These are phyloP conservation scores for Nemania sp. DNA, from an alignment of 2,329 filamentous ascomycete species.

Conservation along the genomic window DNA sequence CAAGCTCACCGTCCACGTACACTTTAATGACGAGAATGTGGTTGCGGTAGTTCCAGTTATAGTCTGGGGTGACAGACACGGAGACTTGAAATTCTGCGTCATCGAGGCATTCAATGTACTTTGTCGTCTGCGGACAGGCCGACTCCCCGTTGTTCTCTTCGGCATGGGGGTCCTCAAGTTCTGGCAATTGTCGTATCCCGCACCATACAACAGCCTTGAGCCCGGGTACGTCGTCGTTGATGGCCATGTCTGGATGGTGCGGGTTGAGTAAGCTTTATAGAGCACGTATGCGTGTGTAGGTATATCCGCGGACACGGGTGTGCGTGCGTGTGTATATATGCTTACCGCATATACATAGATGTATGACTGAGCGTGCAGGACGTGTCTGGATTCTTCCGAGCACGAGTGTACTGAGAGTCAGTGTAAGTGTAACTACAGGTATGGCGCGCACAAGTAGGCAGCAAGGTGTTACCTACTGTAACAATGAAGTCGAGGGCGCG, in stretches of 20 bases:
- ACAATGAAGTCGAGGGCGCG: too few species aligned
- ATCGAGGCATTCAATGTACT: constrained; percentile 40
- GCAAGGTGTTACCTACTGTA: too few species aligned
- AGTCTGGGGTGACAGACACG: constrained; percentile 24
- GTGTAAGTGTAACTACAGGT: too few species aligned
- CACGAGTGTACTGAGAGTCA: too few species aligned
- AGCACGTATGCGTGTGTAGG: too few species aligned
- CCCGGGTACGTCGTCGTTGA: constrained; percentile 33
- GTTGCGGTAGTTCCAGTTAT: constrained; percentile 34
- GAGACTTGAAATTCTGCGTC: constrained; percentile 33
- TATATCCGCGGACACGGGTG: too few species aligned
- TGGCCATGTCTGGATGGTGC: constrained; percentile 28
- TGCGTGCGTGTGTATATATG: too few species aligned
- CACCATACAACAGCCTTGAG: constrained; percentile 32
- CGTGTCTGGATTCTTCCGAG: too few species aligned
- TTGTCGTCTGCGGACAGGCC: constrained; percentile 19
- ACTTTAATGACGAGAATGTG: constrained; percentile 24
- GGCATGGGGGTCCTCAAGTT: constrained; percentile 34
- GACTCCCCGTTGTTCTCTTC: constrained; percentile 5
- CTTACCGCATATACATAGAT: too few species aligned
- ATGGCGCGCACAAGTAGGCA: too few species aligned
- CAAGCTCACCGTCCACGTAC: constrained; percentile 32
- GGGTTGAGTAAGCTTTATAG: neutral
- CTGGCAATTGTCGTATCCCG: constrained; percentile 22
- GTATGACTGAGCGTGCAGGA: too few species aligned